phyloP scores from a whole-genome alignment of 2,329 filamentous ascomycete species.

The Xylaria sp. region DNA sequence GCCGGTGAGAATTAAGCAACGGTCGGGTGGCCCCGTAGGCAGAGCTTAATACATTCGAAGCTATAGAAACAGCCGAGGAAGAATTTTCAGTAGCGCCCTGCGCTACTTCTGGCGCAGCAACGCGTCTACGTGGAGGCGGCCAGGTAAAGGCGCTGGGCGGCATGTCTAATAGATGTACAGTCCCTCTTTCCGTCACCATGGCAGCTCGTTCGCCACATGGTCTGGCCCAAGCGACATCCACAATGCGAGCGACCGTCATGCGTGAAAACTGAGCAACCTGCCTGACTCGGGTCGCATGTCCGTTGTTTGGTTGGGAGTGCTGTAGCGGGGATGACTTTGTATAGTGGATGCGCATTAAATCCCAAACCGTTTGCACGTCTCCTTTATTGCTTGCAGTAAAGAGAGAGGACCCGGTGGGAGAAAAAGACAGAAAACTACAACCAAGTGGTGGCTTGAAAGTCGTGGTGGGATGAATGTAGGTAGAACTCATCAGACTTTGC shows the following conservation, averaged over 20 bases:
- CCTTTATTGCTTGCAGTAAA: slow-evolving; percentile 85
- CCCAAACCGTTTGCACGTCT: slow-evolving; percentile 86
- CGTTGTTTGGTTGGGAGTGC: slow-evolving; percentile 59
- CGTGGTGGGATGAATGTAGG: slow-evolving; percentile 70
- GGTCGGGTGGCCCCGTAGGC: slow-evolving; percentile 76
- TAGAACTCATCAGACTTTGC: slow-evolving; percentile 65
- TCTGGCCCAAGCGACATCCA: slow-evolving; percentile 89
- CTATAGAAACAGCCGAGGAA: slow-evolving; percentile 72
- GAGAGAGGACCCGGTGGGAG: slow-evolving; percentile 76
- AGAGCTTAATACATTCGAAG: slow-evolving; percentile 76
- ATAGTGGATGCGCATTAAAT: slow-evolving; percentile 74
- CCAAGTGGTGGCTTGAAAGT: slow-evolving; percentile 79
- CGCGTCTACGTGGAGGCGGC: slow-evolving; percentile 76
- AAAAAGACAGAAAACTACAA: slow-evolving; percentile 84
- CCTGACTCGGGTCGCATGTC: slow-evolving; percentile 71
- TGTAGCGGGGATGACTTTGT: slow-evolving; percentile 71
- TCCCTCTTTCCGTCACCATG: slow-evolving; percentile 94
- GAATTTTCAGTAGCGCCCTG: slow-evolving; percentile 61
- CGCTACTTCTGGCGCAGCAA: slow-evolving; percentile 56
- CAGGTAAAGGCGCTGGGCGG: slow-evolving; percentile 85
- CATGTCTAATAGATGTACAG: slow-evolving; percentile 90
- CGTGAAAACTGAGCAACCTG: slow-evolving; percentile 90
- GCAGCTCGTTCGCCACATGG: slow-evolving; percentile 85
- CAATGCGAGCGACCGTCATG: slow-evolving; percentile 89
- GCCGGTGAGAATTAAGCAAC: slow-evolving; percentile 65